phyloP scores from a whole-genome alignment of 495 filamentous ascomycete genomes.

The Penicillium lagena region DNA sequence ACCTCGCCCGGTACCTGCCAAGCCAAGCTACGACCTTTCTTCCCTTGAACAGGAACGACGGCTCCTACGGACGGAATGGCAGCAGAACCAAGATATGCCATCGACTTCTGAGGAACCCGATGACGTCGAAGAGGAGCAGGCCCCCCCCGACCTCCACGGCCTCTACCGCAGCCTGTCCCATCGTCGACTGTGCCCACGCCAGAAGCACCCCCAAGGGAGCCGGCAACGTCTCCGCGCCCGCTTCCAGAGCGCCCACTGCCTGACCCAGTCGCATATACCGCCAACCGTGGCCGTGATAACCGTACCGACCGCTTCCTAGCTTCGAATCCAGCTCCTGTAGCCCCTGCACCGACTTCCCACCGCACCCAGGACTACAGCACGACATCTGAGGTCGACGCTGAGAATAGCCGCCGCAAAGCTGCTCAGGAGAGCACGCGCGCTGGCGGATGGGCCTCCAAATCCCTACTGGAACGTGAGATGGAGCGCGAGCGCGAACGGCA shows the following conservation, averaged over 20 bases:
- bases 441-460: slow-evolving; percentile 71
- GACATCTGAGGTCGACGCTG: slow-evolving; percentile 59
- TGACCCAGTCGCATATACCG: slow-evolving; percentile 22
- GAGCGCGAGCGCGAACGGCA: slow-evolving; percentile 90
- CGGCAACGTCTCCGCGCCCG: slow-evolving; percentile 21
- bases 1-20: slow-evolving; percentile 40
- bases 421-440: slow-evolving; percentile 65
- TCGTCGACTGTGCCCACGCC: slow-evolving; percentile 3
- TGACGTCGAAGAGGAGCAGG: slow-evolving; percentile 23
- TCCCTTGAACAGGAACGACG: slow-evolving; percentile 72
- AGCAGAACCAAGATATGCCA: slow-evolving; percentile 39
- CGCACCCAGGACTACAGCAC: slow-evolving; percentile 50
- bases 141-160: slow-evolving; percentile 32
- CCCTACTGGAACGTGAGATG: slow-evolving; percentile 90
- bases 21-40: slow-evolving; percentile 56
- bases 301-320: slow-evolving; percentile 44
- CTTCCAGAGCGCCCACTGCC: slow-evolving; percentile 8
- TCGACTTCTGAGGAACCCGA: slow-evolving; percentile 9
- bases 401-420: slow-evolving; percentile 58
- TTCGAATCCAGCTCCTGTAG: slow-evolving; percentile 40
- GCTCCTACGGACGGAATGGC: slow-evolving; percentile 65
- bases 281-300: slow-evolving; percentile 20
- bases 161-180: slow-evolving; percentile 29
- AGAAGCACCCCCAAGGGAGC: slow-evolving; percentile 12
- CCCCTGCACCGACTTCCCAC: slow-evolving; percentile 31